These are phyloP conservation scores for Phaeotremella skinneri DNA, from an alignment of 768 basidiomycete genomes.

Conservation along the genomic window DNA sequence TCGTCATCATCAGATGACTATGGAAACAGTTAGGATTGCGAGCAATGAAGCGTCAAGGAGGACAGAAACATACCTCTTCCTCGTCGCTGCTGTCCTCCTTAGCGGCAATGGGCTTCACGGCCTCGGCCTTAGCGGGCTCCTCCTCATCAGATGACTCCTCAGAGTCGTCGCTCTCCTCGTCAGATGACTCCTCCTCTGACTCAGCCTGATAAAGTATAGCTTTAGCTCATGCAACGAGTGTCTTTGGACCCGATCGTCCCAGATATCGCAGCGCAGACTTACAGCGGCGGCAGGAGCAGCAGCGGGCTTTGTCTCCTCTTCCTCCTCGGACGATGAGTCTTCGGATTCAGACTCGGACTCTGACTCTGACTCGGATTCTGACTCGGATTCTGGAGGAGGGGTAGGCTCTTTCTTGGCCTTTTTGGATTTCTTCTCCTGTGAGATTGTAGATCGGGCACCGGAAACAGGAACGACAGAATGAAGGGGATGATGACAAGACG, in stretches of 20 bases:
- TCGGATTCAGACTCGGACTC: conserved; percentile 27
- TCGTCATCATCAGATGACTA: conserved; percentile 37
- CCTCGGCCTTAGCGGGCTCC: conserved; percentile 25
- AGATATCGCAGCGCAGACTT: conserved; percentile 30
- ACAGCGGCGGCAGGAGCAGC: conserved; percentile 19
- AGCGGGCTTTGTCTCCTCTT: conserved; percentile 38
- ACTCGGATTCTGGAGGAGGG: conserved; percentile 29
- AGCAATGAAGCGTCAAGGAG: background rate
- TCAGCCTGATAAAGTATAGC: conserved; percentile 27
- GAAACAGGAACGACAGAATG: background rate
- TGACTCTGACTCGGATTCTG: conserved; percentile 34
- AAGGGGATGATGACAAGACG: background rate
- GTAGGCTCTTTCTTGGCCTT: conserved; percentile 41
- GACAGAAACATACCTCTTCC: conserved; percentile 6
- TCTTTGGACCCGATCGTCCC: conserved; percentile 30
- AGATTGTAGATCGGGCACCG: background rate
- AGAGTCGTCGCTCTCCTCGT: conserved; percentile 49
- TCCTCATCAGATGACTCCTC: conserved; percentile 35
- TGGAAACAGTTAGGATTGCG: conserved; percentile 18
- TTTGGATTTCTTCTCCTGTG: conserved; percentile 38
- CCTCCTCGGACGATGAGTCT: conserved; percentile 21
- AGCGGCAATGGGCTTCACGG: conserved; percentile 23
- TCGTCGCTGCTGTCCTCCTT: conserved; percentile 33
- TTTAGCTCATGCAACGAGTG: background rate
- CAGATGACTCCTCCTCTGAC: conserved; percentile 37